Conservation (phyloP, 768 basidiomycete species). For the Kwoniella mangroviensis region DNA sequence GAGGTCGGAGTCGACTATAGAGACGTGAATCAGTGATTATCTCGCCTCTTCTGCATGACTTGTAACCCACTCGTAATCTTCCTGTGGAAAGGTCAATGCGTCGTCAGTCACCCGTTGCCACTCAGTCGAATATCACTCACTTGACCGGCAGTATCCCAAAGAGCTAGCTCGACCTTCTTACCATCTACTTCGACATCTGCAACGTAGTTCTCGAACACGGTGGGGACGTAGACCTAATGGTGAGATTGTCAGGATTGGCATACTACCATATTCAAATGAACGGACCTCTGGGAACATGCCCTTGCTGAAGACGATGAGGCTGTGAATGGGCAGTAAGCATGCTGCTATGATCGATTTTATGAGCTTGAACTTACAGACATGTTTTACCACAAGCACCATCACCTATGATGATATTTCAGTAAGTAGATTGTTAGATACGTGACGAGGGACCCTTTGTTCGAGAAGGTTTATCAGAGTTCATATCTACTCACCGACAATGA, state of each 20-base stretch:
- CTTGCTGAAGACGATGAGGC: constrained; percentile 52
- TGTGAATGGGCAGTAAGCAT: constrained; percentile 18
- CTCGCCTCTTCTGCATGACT: neutral
- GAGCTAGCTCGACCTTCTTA: constrained; percentile 95
- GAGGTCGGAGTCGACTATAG: constrained; percentile 78
- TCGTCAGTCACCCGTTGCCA: constrained; percentile 20
- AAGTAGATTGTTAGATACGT: neutral
- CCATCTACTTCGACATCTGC: constrained; percentile 98
- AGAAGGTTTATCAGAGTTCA: neutral
- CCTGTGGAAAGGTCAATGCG: constrained; percentile 54
- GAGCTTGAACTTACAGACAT: constrained; percentile 45
- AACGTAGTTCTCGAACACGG: constrained; percentile 99
- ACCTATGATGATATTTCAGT: constrained; percentile 60
- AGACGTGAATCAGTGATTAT: neutral
- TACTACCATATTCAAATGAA: neutral
- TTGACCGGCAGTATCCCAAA: constrained; percentile 99
- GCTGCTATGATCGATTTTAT: neutral
- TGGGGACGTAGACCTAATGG: constrained; percentile 92
- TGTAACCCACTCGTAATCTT: constrained; percentile 77
- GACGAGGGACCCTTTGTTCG: constrained; percentile 2
- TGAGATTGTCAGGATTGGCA: neutral
- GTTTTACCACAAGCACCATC: constrained; percentile 97
- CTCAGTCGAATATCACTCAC: constrained; percentile 17
- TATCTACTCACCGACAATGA: constrained; percentile 78
- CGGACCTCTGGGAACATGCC: constrained; percentile 57